These are phyloP conservation scores for Myochromella boudieri DNA, from an alignment of 768 basidiomycete genomes.

Conservation along the genomic window DNA sequence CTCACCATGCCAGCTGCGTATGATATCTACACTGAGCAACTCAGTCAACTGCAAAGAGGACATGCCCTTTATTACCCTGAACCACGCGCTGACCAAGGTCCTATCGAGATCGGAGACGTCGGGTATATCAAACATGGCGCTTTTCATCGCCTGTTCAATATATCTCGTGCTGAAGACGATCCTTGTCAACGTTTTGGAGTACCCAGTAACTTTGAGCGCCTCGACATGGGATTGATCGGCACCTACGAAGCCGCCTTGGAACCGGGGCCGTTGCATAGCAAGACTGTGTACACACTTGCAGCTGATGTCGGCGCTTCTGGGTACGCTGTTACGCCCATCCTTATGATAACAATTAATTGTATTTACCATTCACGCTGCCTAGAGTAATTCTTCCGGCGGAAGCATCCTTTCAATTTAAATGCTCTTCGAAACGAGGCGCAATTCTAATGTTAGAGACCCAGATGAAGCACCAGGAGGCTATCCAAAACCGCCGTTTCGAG, in stretches of 20 bases:
- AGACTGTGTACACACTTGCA: constrained; percentile 4
- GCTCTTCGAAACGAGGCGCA: constrained; percentile 13
- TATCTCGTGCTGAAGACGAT: constrained; percentile 4
- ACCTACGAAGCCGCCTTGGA: constrained; percentile 9
- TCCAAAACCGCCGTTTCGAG: constrained; percentile 7
- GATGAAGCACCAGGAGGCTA: constrained; percentile 9
- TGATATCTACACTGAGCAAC: constrained; percentile 9
- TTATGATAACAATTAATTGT: neutral
- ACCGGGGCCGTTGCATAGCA: constrained; percentile 14
- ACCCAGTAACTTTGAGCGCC: constrained; percentile 6
- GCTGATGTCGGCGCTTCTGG: constrained; percentile 5
- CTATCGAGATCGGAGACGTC: constrained; percentile 8
- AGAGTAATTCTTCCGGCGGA: constrained; percentile 6
- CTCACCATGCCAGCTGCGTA: constrained; percentile 13
- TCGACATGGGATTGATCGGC: constrained; percentile 5
- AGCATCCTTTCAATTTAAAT: constrained; percentile 13
- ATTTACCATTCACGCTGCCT: neutral
- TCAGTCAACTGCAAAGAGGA: constrained; percentile 9
- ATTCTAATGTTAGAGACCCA: constrained; percentile 14
- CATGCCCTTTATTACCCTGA: constrained; percentile 13
- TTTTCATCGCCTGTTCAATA: constrained; percentile 15
- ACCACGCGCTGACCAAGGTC: constrained; percentile 5
- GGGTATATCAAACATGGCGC: constrained; percentile 11
- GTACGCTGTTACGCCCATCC: neutral
- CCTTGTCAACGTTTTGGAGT: constrained; percentile 11